Evolutionary conservation across 2,329 filamentous ascomycete species (phyloP).

Genomic region (Dactylellina cionopaga): DNA sequence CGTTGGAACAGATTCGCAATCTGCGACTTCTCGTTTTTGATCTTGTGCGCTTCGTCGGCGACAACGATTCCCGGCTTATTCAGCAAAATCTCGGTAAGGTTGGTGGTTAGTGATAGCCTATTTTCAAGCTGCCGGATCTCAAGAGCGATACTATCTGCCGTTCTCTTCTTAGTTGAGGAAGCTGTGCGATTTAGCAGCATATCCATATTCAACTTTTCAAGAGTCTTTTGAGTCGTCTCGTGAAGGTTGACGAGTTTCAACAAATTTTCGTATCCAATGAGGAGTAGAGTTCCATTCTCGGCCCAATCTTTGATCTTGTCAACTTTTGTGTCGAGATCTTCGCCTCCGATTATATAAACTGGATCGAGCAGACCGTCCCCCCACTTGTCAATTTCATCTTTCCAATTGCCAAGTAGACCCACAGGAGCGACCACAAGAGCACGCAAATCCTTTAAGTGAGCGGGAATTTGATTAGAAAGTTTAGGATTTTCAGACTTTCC

Average conservation of each 20-base stretch:
- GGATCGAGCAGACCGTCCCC: conserved; percentile 54
- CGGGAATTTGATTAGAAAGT: conserved; percentile 74
- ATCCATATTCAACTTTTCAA: too few relatives aligned
- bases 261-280: conserved; percentile 80
- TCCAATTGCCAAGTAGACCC: conserved; percentile 81
- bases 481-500: conserved; percentile 68
- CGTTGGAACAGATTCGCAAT: conserved; percentile 67
- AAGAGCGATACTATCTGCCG: too few relatives aligned
- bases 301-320: conserved; percentile 70
- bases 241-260: conserved; percentile 62
- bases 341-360: conserved; percentile 66
- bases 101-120: not conserved
- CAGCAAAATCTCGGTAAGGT: conserved; percentile 63
- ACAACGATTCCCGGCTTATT: conserved; percentile 76
- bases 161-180: too few relatives aligned
- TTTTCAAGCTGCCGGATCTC: too few relatives aligned
- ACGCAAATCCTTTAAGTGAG: conserved; percentile 70
- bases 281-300: conserved; percentile 73
- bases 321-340: conserved; percentile 66
- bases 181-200: too few relatives aligned
- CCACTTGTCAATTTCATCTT: conserved; percentile 79
- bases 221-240: too few relatives aligned
- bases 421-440: conserved; percentile 81
- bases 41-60: conserved; percentile 82
- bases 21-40: conserved; percentile 73